Conservation (phyloP, 345 rosid species). For the Ceriops tagal region DNA sequence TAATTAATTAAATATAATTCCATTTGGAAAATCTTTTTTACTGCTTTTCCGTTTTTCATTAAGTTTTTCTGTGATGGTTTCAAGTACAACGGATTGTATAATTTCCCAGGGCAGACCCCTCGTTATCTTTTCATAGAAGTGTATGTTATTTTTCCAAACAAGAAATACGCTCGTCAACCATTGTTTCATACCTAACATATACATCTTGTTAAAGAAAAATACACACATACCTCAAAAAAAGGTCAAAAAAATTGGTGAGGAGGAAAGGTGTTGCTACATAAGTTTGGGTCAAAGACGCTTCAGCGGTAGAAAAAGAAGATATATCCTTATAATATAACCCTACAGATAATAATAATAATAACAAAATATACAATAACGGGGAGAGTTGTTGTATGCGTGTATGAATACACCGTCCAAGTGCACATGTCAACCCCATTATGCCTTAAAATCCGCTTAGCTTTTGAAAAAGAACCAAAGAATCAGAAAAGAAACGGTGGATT, state of each 20-base stretch:
- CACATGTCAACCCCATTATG: slow-evolving; percentile 17
- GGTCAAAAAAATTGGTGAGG: slow-evolving; percentile 30
- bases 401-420: slow-evolving; percentile 10
- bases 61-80: neutral
- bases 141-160: slow-evolving; percentile 8
- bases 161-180: slow-evolving; percentile 28
- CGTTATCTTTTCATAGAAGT: slow-evolving; percentile 1
- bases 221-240: slow-evolving; percentile 15
- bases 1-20: too few relatives aligned
- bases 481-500: neutral
- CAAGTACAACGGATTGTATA: slow-evolving; percentile 25
- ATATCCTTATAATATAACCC: neutral
- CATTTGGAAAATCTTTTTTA: neutral
- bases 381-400: neutral
- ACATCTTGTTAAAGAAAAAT: slow-evolving; percentile 1
- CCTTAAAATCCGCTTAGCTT: slow-evolving; percentile 25
- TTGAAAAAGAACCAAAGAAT: slow-evolving; percentile 14
- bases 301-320: slow-evolving; percentile 8
- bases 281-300: slow-evolving; percentile 59
- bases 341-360: neutral
- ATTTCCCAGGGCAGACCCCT: slow-evolving; percentile 2
- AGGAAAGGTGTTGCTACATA: slow-evolving; percentile 1
- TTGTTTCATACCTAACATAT: slow-evolving; percentile 32
- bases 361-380: neutral
- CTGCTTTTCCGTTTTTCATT: neutral